phyloP scores from a whole-genome alignment of 2,329 filamentous ascomycete species.

The Chlorencoelia australis region DNA sequence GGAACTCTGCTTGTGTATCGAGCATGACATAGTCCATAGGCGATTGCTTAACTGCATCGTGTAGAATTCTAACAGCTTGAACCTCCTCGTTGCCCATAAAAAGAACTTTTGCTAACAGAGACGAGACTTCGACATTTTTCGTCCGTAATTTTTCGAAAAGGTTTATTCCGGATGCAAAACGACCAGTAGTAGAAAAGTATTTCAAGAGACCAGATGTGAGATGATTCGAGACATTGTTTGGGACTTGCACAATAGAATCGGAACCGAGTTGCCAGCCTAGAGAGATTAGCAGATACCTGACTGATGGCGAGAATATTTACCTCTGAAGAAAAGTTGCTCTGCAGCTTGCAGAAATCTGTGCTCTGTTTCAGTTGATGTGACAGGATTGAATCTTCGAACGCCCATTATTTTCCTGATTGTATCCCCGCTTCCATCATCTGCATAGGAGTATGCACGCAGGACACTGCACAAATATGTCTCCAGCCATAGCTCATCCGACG shows the following conservation, averaged over 20 bases:
- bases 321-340: constrained; percentile 89
- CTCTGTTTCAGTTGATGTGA: constrained; percentile 96
- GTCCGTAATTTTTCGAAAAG: constrained; percentile 91
- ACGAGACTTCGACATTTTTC: constrained; percentile 88
- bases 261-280: constrained; percentile 90
- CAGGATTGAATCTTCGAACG: constrained; percentile 93
- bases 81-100: constrained; percentile 96
- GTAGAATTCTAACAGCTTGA: constrained; percentile 79
- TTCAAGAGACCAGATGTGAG: constrained; percentile 85
- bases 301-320: constrained; percentile 32
- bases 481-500: constrained; percentile 89
- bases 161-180: constrained; percentile 92
- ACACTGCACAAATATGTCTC: constrained; percentile 97
- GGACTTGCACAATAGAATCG: constrained; percentile 93
- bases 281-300: constrained; percentile 10
- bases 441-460: constrained; percentile 88
- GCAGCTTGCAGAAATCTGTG: constrained; percentile 92
- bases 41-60: constrained; percentile 79
- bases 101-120: constrained; percentile 79
- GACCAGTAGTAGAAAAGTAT: constrained; percentile 91
- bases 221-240: constrained; percentile 93
- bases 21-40: constrained; percentile 98
- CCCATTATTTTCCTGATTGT: constrained; percentile 95
- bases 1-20: constrained; percentile 86
- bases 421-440: constrained; percentile 88